Percentiles rank a stretch among this genome's conserved stretches.
phyloP scores from a whole-genome alignment of 176 grass and related monocot species.

The Musa troglodytarum region DNA sequence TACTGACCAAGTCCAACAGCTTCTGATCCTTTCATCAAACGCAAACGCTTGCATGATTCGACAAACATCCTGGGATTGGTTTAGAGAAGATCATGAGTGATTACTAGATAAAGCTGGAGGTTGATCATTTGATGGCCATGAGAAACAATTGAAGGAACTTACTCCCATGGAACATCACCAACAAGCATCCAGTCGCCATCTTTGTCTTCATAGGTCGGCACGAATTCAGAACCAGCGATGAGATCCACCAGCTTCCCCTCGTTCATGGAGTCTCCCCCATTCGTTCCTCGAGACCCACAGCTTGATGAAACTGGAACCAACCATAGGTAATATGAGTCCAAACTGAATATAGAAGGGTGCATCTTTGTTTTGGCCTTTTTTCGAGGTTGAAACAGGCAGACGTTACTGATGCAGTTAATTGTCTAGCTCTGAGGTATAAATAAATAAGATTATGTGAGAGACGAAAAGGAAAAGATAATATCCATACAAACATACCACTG shows the following conservation, averaged over 20 bases:
- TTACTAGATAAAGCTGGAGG: no score
- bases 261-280: not conserved
- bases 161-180: slow-evolving; percentile 24
- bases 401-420: no score
- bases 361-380: no score
- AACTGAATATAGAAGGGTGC: no score
- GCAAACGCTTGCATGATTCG: slow-evolving; percentile 20
- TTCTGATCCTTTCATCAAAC: slow-evolving; percentile 23
- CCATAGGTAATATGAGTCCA: no score
- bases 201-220: slow-evolving; percentile 20
- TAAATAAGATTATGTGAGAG: no score
- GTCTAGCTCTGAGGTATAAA: no score
- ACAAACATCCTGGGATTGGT: slow-evolving; percentile 17
- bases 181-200: slow-evolving; percentile 24
- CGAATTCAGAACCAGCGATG: slow-evolving; percentile 6
- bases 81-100: no score
- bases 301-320: not conserved
- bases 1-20: slow-evolving; percentile 13
- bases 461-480: no score
- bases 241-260: slow-evolving; percentile 15
- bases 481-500: slow-evolving; percentile 13
- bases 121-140: no score
- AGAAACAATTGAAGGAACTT: not conserved
- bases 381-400: no score
- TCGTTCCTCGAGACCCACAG: not conserved